Conservation (phyloP, 1,284 basidiomycete species). For the Phellopilus nigrolimitatus region DNA sequence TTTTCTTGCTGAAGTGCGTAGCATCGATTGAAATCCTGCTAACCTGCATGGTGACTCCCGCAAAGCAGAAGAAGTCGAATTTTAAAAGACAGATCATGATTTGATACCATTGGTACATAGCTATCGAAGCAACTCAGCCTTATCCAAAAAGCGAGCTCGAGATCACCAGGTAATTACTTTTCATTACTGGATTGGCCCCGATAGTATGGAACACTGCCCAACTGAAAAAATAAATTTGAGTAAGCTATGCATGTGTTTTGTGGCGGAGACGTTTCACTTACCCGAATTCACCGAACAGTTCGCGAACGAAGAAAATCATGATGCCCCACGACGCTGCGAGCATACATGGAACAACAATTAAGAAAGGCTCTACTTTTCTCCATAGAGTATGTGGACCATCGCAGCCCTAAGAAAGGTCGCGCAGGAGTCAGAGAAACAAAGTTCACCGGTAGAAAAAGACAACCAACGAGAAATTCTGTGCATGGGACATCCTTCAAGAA, state of each 20-base stretch:
- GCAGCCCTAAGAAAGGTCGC: slow-evolving; percentile 27
- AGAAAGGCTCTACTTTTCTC: slow-evolving; percentile 40
- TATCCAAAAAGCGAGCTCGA: background rate
- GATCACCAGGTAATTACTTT: slow-evolving; percentile 47
- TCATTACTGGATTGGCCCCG: slow-evolving; percentile 74
- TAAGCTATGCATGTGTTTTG: too few species aligned
- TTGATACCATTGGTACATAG: slow-evolving; percentile 82
- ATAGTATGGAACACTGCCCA: slow-evolving; percentile 86
- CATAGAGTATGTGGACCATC: slow-evolving; percentile 35
- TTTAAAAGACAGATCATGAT: slow-evolving; percentile 81
- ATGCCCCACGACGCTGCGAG: slow-evolving; percentile 35
- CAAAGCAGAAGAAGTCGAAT: slow-evolving; percentile 83
- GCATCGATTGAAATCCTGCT: too few species aligned
- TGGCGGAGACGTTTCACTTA: slow-evolving; percentile 28
- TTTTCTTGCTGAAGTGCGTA: slow-evolving; percentile 17
- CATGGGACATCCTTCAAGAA: slow-evolving; percentile 23
- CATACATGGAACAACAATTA: slow-evolving; percentile 38
- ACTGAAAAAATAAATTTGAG: slow-evolving; percentile 32
- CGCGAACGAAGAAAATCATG: slow-evolving; percentile 35
- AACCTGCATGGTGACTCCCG: slow-evolving; percentile 83
- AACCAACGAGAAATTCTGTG: slow-evolving; percentile 24
- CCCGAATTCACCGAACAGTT: slow-evolving; percentile 52
- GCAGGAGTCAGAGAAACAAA: background rate
- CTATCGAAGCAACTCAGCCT: slow-evolving; percentile 32
- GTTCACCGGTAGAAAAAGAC: slow-evolving; percentile 3